These are phyloP conservation scores for Claviceps pazoutovae DNA, from an alignment of 2,329 filamentous ascomycete species.

Conservation along the genomic window DNA sequence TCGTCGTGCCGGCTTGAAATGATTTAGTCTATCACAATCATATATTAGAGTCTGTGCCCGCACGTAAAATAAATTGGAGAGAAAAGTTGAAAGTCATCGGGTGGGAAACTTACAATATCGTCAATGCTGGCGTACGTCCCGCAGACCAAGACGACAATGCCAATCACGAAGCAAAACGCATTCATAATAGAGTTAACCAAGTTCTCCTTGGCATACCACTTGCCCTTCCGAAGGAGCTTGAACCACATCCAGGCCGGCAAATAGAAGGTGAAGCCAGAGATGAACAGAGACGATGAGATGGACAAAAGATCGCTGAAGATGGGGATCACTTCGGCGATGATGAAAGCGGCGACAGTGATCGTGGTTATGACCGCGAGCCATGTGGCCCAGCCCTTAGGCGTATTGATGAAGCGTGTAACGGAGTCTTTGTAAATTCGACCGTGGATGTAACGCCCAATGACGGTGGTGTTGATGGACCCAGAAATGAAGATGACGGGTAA, in stretches of 20 bases:
- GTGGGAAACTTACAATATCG: constrained; percentile 13
- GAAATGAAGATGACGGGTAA: constrained; percentile 62
- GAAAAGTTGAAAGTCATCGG: too few relatives aligned
- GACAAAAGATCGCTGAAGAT: constrained; percentile 54
- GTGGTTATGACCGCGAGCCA: constrained; percentile 45
- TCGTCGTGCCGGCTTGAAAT: constrained; percentile 5
- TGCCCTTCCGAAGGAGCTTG: constrained; percentile 19
- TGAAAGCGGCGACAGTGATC: constrained; percentile 50
- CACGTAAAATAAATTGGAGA: background rate
- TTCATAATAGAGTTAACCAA: constrained; percentile 11
- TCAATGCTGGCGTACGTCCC: constrained; percentile 15
- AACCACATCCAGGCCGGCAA: constrained; percentile 27
- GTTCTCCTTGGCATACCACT: constrained; percentile 14
- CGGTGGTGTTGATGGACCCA: constrained; percentile 51
- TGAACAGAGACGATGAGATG: constrained; percentile 33
- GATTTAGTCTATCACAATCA: constrained; percentile 4
- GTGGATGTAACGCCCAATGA: constrained; percentile 32
- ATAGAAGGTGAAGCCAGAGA: constrained; percentile 25
- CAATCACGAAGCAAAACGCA: constrained; percentile 13
- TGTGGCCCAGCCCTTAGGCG: constrained; percentile 30
- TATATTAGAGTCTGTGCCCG: background rate
- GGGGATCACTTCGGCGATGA: constrained; percentile 59
- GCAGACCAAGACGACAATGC: constrained; percentile 12
- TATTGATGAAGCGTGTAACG: constrained; percentile 33
- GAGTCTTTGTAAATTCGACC: constrained; percentile 29